Conservation (phyloP, 305 asterid genomes). For the Withania somnifera region DNA sequence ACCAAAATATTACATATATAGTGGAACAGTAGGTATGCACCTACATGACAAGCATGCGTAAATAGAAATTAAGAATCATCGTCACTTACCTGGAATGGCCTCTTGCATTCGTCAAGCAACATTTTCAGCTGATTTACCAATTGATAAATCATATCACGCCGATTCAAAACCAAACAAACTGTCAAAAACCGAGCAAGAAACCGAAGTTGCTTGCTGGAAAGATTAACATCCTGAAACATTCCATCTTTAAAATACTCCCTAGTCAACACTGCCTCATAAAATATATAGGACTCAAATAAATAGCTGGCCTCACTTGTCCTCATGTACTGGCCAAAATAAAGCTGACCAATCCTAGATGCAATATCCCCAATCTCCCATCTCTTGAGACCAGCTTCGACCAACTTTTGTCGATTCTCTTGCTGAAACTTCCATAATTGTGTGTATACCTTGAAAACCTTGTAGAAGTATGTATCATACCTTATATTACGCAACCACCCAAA, state of each 20-base stretch:
- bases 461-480: constrained; percentile 88
- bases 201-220: constrained; percentile 80
- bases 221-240: constrained; percentile 69
- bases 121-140: constrained; percentile 80
- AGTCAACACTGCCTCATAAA: constrained; percentile 80
- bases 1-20: not conserved
- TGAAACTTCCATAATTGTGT: constrained; percentile 94
- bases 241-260: constrained; percentile 96
- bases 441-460: constrained; percentile 82
- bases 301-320: constrained; percentile 90
- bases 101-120: constrained; percentile 90
- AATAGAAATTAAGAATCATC: not conserved
- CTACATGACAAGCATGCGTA: not conserved
- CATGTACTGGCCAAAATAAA: constrained; percentile 97
- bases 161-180: constrained; percentile 76
- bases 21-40: not conserved
- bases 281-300: constrained; percentile 74
- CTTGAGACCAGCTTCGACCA: constrained; percentile 88
- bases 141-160: constrained; percentile 77
- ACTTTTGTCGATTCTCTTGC: constrained; percentile 84
- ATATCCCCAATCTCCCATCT: constrained; percentile 99
- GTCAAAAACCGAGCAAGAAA: constrained; percentile 87
- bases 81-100: constrained; percentile 68
- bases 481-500: not conserved
- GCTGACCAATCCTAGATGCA: constrained; percentile 95